phyloP scores from a whole-genome alignment of 1,284 basidiomycete species.

The Marasmius tenuissimus region DNA sequence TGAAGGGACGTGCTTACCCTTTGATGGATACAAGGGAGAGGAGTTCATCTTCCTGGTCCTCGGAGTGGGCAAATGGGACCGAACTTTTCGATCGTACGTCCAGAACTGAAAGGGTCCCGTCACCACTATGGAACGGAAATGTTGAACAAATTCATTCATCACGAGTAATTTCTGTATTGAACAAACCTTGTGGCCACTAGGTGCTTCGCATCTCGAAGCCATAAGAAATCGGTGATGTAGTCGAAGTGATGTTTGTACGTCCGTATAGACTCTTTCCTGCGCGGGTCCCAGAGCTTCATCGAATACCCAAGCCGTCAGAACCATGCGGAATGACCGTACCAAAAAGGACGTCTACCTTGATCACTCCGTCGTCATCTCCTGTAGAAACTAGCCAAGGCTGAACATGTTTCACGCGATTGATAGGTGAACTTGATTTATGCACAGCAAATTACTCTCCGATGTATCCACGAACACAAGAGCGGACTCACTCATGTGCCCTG shows the following conservation, averaged over 20 bases:
- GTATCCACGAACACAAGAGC: constrained; percentile 10
- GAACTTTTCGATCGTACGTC: constrained; percentile 81
- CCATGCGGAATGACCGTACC: constrained; percentile 4
- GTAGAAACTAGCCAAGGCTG: constrained; percentile 74
- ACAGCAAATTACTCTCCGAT: constrained; percentile 33
- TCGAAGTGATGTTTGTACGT: constrained; percentile 90
- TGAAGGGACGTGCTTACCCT: constrained; percentile 40
- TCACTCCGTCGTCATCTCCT: constrained; percentile 92
- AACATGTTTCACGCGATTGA: constrained; percentile 79
- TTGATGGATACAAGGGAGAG: constrained; percentile 85
- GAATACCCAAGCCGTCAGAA: constrained; percentile 4
- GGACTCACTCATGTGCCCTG: constrained; percentile 79
- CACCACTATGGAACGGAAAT: constrained; percentile 59
- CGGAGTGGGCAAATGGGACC: constrained; percentile 77
- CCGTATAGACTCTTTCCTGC: constrained; percentile 63
- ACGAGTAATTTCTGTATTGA: constrained; percentile 2
- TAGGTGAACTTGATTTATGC: constrained; percentile 60
- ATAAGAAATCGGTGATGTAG: constrained; percentile 93
- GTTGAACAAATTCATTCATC: constrained; percentile 1
- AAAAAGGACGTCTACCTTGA: constrained; percentile 59
- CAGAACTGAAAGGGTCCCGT: constrained; percentile 89
- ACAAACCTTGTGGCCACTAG: constrained; percentile 81
- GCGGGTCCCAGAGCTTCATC: constrained; percentile 84
- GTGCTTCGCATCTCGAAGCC: constrained; percentile 83
- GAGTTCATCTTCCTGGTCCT: constrained; percentile 96